A percentile compares a stretch with the other conserved stretches of the same genome.
Conservation (phyloP, 805 yeast genomes). For the Saccharomycopsis oosterbeekiorum region DNA sequence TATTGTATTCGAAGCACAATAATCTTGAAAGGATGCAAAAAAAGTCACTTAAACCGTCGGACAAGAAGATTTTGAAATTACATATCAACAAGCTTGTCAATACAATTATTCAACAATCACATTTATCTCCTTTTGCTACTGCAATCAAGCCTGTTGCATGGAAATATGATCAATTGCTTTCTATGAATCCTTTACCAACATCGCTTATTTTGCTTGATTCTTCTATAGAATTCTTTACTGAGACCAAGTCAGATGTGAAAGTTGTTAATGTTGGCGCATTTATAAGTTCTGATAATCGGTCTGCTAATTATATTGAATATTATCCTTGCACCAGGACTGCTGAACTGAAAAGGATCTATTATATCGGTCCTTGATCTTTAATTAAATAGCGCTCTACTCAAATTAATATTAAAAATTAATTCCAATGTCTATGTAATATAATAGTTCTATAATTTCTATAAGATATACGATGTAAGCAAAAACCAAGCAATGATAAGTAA, state of each 20-base stretch:
- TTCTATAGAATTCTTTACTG: conserved; percentile 59
- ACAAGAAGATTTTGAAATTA: conserved; percentile 35
- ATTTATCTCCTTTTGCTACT: conserved; percentile 67
- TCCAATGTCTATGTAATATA: background rate
- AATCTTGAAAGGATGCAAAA: conserved; percentile 22
- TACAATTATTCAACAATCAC: conserved; percentile 81
- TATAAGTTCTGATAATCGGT: conserved; percentile 31
- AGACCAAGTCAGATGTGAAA: conserved; percentile 74
- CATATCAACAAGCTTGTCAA: conserved; percentile 46
- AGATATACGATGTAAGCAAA: background rate
- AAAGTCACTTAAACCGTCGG: conserved; percentile 38
- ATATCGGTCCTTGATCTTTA: background rate
- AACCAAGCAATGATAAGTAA: background rate
- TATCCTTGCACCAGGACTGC: conserved; percentile 47
- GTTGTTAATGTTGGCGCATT: conserved; percentile 64
- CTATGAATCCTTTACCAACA: conserved; percentile 73
- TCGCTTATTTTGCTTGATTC: conserved; percentile 57
- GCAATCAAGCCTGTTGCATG: conserved; percentile 55
- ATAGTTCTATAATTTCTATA: background rate
- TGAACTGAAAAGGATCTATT: conserved; percentile 36
- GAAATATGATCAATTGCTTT: conserved; percentile 58
- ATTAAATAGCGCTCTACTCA: background rate
- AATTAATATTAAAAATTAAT: too few species aligned
- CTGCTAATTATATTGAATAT: conserved; percentile 66
- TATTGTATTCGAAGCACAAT: conserved; percentile 4